phyloP scores from a whole-genome alignment of 805 yeast genomes.

The Candida dajiaensis region DNA sequence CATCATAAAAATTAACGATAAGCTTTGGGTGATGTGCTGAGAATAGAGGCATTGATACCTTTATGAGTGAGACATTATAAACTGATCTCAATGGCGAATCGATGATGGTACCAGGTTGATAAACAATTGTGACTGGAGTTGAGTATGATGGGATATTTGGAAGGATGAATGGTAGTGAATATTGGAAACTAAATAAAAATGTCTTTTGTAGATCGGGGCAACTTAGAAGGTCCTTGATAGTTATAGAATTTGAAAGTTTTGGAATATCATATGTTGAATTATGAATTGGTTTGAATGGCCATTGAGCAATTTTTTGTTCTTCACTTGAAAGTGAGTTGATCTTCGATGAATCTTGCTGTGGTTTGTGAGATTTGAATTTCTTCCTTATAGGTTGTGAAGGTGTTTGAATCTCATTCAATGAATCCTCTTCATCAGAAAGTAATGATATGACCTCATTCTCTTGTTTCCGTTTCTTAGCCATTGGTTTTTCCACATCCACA shows the following conservation, averaged over 20 bases:
- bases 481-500: neutral
- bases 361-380: neutral
- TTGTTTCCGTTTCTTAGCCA: neutral
- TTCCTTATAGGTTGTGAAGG: too few species aligned
- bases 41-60: constrained; percentile 32
- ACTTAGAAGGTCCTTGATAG: constrained; percentile 28
- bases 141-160: constrained; percentile 6
- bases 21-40: constrained; percentile 62
- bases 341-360: too few species aligned
- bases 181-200: constrained; percentile 44
- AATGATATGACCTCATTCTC: constrained; percentile 2
- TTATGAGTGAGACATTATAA: constrained; percentile 18
- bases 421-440: constrained; percentile 3
- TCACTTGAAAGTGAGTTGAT: neutral
- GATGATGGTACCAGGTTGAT: constrained; percentile 28
- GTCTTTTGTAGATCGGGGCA: constrained; percentile 29
- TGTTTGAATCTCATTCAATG: neutral
- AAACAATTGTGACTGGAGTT: constrained; percentile 21
- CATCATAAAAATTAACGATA: constrained; percentile 49
- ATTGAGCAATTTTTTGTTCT: neutral
- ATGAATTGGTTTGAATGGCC: constrained; percentile 20
- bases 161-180: constrained; percentile 36
- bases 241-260: constrained; percentile 18
- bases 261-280: constrained; percentile 14
- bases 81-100: constrained; percentile 6